Evolutionary conservation across 2,329 filamentous ascomycete genomes (phyloP), one percentile per base, ranked within the genome.

Genomic region (Arthroderma uncinatum): DNA sequence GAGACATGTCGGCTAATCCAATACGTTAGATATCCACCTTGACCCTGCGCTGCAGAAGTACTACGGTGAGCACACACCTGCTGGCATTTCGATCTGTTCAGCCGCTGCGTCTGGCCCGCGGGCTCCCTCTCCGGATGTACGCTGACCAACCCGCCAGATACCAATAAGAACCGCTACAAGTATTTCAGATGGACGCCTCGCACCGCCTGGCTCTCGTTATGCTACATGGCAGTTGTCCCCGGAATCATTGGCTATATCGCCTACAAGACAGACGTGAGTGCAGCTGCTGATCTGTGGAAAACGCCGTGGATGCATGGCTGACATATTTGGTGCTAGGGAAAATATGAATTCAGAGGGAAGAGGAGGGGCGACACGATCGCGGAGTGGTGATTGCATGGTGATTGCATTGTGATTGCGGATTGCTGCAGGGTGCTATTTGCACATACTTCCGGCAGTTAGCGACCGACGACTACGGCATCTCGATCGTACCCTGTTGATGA

Each of bases 161-260:
- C 96, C 83, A 82, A 81, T 68, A 78, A 81, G 68, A 89, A 88
- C 78, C 86, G 93, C 64, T 86, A 91, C 82, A 89, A 89, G 76
- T 95, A 89, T 82, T 98, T 97, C 82, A 82, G 89, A 73, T 97
- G 89, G 89, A 97, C 87, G 36, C 81, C 83, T 55, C 81, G 87
- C 67, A 95, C 89, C 48, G 89, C 89, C 30, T 83, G 82, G 76
- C 73, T 96, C 67, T 84, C 85, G 3, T 82, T 96, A 69, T 78
- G 85, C 62, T 96, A 92, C 73, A 80, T 86, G 58, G 76, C 84
- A 34, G 76, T 85, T 56, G 81, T 96, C 44, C 93, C 93, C 6
- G 72, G 76, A 40, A 77, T 87, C 58, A 66, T 95, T 63, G 84
- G 84, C 50, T 84, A 84, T 68, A 68, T 88, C 57, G 89, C 83